A percentile compares a stretch with the other conserved stretches of the same genome.
phyloP scores from a whole-genome alignment of 345 rosid genomes.

The Durio zibethinus region DNA sequence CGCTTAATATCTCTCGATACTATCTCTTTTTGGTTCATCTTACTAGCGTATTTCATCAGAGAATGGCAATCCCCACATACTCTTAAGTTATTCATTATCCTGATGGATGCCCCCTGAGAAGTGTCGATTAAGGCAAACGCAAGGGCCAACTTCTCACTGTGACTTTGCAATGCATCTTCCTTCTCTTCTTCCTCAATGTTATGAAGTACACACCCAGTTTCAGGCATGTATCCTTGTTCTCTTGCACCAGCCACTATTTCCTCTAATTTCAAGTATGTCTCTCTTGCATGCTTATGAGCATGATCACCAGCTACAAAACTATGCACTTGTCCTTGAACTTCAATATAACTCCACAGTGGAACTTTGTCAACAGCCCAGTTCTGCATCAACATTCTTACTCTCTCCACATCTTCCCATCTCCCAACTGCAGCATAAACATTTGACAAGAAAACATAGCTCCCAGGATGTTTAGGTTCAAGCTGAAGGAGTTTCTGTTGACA shows the following conservation, averaged over 20 bases:
- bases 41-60: slow-evolving; percentile 50
- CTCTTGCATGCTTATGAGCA: slow-evolving; percentile 36
- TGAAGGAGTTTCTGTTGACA: slow-evolving; percentile 38
- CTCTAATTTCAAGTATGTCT: slow-evolving; percentile 39
- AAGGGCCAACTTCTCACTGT: slow-evolving; percentile 68
- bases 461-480: slow-evolving; percentile 54
- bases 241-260: slow-evolving; percentile 40
- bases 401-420: slow-evolving; percentile 41
- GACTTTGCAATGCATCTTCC: slow-evolving; percentile 50
- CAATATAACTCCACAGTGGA: slow-evolving; percentile 55
- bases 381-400: slow-evolving; percentile 33
- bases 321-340: slow-evolving; percentile 45
- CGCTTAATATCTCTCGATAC: slow-evolving; percentile 55
- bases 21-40: slow-evolving; percentile 45
- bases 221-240: slow-evolving; percentile 49
- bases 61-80: slow-evolving; percentile 72
- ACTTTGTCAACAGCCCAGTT: slow-evolving; percentile 36
- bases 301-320: slow-evolving; percentile 50
- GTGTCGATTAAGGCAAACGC: slow-evolving; percentile 50
- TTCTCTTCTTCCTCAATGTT: slow-evolving; percentile 67
- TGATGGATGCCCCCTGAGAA: slow-evolving; percentile 36
- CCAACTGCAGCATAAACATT: slow-evolving; percentile 44
- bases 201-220: slow-evolving; percentile 58
- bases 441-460: slow-evolving; percentile 47
- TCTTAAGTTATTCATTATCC: slow-evolving; percentile 58